Evolutionary conservation across 176 grass and related monocot genomes (phyloP).

Genomic region (Carex kokanica): DNA sequence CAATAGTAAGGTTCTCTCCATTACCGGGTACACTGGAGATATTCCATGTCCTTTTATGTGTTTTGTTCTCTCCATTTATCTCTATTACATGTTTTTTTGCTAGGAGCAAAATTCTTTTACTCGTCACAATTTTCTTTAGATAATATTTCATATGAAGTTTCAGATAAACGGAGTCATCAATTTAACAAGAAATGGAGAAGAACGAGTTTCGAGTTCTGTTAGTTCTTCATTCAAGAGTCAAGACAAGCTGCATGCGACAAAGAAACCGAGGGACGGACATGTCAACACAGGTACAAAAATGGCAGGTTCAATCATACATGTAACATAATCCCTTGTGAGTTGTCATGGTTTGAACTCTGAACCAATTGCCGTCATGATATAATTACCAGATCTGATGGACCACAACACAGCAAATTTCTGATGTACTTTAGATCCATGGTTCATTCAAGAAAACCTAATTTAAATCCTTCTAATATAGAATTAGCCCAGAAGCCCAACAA

Average conservation of each 20-base stretch:
- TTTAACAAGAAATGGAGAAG: background rate
- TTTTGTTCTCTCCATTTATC: background rate
- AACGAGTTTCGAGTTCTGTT: background rate
- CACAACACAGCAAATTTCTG: background rate
- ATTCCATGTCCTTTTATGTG: background rate
- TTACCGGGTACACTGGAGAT: background rate
- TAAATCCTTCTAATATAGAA: background rate
- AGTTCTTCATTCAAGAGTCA: background rate
- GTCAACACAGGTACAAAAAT: constrained; percentile 16
- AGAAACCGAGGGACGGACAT: background rate
- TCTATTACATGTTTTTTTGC: background rate
- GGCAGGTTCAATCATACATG: constrained; percentile 22
- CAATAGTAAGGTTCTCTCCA: background rate
- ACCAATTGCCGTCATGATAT: background rate
- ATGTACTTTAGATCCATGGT: background rate
- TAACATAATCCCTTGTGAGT: constrained; percentile 15
- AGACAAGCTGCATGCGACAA: constrained; percentile 5
- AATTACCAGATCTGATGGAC: constrained; percentile 19
- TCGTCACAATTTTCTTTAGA: background rate
- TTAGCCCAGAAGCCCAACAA: background rate
- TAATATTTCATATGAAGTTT: background rate
- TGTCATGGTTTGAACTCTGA: constrained; percentile 2
- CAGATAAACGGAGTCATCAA: background rate
- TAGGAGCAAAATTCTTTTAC: background rate
- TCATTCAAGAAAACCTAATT: background rate